Conservation (phyloP, 805 yeast genomes). For the Yamadazyma insecticola region DNA sequence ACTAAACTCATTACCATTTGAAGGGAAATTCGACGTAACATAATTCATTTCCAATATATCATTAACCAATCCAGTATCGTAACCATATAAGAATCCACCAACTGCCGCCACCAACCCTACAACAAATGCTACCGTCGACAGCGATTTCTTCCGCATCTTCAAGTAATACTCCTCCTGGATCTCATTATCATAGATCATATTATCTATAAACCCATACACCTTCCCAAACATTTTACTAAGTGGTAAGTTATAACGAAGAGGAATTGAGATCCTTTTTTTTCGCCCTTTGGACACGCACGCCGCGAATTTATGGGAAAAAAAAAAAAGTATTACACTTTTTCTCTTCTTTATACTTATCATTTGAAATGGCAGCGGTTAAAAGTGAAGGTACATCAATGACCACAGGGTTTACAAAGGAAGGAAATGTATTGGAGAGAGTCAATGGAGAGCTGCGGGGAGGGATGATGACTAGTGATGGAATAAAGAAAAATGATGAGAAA, state of each 20-base stretch:
- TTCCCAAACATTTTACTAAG: background rate
- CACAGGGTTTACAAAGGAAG: no score
- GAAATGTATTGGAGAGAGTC: no score
- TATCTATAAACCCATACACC: slow-evolving; percentile 8
- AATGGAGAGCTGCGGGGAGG: no score
- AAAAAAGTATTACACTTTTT: no score
- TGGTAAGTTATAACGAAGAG: background rate
- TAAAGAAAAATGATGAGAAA: no score
- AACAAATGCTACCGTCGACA: slow-evolving; percentile 59
- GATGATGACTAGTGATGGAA: no score
- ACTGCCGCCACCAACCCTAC: slow-evolving; percentile 82
- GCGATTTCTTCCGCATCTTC: slow-evolving; percentile 40
- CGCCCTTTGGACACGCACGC: background rate
- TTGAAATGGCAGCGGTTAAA: no score
- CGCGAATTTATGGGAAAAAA: no score
- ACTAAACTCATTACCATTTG: slow-evolving; percentile 43
- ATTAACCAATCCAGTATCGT: slow-evolving; percentile 84
- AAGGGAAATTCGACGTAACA: slow-evolving; percentile 54
- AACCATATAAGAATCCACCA: slow-evolving; percentile 90
- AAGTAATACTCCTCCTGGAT: slow-evolving; percentile 32
- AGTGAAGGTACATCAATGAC: no score
- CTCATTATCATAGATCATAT: slow-evolving; percentile 30
- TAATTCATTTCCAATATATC: slow-evolving; percentile 73
- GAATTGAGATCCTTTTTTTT: background rate
- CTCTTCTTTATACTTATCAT: no score